Evolutionary conservation across 2,329 filamentous ascomycete species (phyloP), one percentile per base, ranked within the genome.

Genomic region (Curvularia sp.): DNA sequence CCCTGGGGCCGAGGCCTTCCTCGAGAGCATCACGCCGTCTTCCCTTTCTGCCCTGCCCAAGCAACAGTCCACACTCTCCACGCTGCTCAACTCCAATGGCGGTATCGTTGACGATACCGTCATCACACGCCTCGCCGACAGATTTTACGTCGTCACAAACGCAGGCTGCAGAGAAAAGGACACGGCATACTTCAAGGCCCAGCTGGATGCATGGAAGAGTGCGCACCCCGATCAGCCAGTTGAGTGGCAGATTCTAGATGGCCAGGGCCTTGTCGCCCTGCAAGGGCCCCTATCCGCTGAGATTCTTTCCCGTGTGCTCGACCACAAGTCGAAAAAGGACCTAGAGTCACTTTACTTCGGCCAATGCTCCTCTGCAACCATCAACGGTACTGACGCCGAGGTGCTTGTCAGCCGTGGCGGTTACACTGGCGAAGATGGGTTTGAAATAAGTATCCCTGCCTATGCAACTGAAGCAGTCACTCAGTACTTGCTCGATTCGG

Each of bases 341-440:
- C 65, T 76, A 27, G 82, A 84, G 63, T 82, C 84, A 49, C 81
- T 98, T 58, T 91, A 91, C 80, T 99, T 99, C 79, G 94, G 95
- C 58, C 87, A 89, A 68, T 89, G 87, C 57, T 84, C 85, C 52
- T 86, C 84, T 71, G 84, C 90, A 19, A 84, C 85, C 63, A 80
- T 97, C 52, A 85, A 83, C 12, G 79, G 82, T 36, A 84, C 84
- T 43, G 84, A 83, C 36, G 79, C 79, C 7, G 59, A 72, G 65
- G 74, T 95, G 47, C 84, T 97, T 49, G 88, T 97, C 73, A 93
- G 89, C 74, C 87, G 95, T 60, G 95, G 90, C 46, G 95, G 95
- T 4, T 99, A 99, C 82, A 99, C 95, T 0, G 95, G 95, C 59
- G 95, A 99, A 81, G 95, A 99, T 77, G 95, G 95, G 41, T 99